phyloP scores from a whole-genome alignment of 2,329 filamentous ascomycete species.

The Chaetomiaceae sp. region DNA sequence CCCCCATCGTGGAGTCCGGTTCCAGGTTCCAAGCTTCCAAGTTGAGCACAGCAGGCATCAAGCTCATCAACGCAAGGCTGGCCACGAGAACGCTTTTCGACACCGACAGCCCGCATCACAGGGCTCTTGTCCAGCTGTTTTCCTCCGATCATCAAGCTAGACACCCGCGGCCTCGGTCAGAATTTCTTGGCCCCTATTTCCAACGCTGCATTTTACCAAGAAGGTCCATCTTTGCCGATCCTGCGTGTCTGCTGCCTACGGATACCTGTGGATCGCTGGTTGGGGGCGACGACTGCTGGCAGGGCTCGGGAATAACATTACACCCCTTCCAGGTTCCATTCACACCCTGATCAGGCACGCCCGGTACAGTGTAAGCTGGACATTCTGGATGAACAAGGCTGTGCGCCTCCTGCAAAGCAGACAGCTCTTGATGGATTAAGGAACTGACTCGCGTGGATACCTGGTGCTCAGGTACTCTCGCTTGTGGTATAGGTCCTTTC shows the following conservation, averaged over 20 bases:
- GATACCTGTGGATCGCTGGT: too few relatives aligned
- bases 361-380: background rate
- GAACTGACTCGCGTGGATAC: conserved; percentile 1
- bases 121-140: background rate
- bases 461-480: too few relatives aligned
- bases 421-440: background rate
- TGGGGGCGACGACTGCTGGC: too few relatives aligned
- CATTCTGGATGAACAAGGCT: background rate
- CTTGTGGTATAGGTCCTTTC: too few relatives aligned
- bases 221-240: too few relatives aligned
- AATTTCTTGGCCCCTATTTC: too few relatives aligned
- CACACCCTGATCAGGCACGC: background rate
- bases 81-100: background rate
- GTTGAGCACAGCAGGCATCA: background rate
- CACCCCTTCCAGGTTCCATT: too few relatives aligned
- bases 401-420: background rate
- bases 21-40: background rate
- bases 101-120: background rate
- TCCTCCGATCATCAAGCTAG: background rate
- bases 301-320: background rate
- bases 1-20: too few relatives aligned
- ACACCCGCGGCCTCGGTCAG: too few relatives aligned
- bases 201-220: too few relatives aligned
- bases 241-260: too few relatives aligned
- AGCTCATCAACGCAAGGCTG: conserved; percentile 5